phyloP scores from a whole-genome alignment of 805 yeast genomes.

The Yamadazyma phyllophila region DNA sequence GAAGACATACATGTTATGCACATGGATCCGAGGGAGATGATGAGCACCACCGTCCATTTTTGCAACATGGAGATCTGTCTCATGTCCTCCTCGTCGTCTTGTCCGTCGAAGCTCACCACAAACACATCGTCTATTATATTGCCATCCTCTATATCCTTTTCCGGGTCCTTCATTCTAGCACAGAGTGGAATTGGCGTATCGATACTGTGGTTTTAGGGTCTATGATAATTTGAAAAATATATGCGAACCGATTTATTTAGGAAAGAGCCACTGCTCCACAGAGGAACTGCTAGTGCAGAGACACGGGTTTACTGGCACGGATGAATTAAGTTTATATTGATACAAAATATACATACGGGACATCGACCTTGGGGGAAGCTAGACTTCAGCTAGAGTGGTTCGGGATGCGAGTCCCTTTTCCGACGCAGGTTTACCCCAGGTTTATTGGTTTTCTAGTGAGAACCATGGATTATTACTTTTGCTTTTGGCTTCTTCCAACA shows the following conservation, averaged over 20 bases:
- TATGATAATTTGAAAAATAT: too few relatives aligned
- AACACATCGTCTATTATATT: background rate
- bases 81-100: conserved; percentile 26
- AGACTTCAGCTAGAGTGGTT: background rate
- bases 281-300: too few relatives aligned
- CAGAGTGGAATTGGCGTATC: too few relatives aligned
- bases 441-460: background rate
- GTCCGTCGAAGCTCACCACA: conserved; percentile 23
- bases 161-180: too few relatives aligned
- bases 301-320: too few relatives aligned
- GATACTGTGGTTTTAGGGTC: too few relatives aligned
- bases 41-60: conserved; percentile 25
- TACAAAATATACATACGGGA: background rate
- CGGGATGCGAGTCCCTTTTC: background rate
- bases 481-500: conserved; percentile 25
- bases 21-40: conserved; percentile 22
- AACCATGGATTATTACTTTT: conserved; percentile 12
- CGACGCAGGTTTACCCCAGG: background rate
- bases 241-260: too few relatives aligned
- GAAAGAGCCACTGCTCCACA: too few relatives aligned
- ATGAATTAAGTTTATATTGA: background rate
- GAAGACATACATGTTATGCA: conserved; percentile 30
- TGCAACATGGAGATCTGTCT: conserved; percentile 19
- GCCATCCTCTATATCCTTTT: background rate
- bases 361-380: background rate